phyloP scores from a whole-genome alignment of 2,329 filamentous ascomycete genomes.

The Colletotrichum falcatum region DNA sequence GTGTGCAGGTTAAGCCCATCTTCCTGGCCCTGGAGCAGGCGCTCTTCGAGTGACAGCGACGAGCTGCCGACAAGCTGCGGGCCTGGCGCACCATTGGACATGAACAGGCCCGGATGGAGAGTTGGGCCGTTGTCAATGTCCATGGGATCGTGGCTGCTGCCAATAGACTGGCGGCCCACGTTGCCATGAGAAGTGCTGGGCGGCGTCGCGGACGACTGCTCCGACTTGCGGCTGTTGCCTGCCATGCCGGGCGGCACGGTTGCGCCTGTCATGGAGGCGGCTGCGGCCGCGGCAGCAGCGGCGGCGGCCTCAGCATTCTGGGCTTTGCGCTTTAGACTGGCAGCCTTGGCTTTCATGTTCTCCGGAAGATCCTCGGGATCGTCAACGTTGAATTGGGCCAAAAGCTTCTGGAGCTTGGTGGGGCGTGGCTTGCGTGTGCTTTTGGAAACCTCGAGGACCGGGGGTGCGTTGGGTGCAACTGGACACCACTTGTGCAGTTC shows the following conservation, averaged over 20 bases:
- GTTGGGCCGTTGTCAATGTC: slow-evolving; percentile 52
- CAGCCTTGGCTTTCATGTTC: slow-evolving; percentile 82
- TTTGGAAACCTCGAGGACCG: slow-evolving; percentile 85
- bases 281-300: slow-evolving; percentile 48
- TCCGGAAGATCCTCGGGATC: slow-evolving; percentile 92
- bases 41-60: slow-evolving; percentile 61
- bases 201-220: slow-evolving; percentile 41
- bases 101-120: slow-evolving; percentile 59
- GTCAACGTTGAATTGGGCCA: slow-evolving; percentile 88
- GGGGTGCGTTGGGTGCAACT: slow-evolving; percentile 86
- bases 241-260: slow-evolving; percentile 28
- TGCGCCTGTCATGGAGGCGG: slow-evolving; percentile 30
- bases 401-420: slow-evolving; percentile 95
- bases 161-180: slow-evolving; percentile 27
- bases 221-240: slow-evolving; percentile 32
- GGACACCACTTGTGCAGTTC: slow-evolving; percentile 96
- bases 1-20: slow-evolving; percentile 59
- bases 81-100: slow-evolving; percentile 52
- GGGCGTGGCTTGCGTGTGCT: slow-evolving; percentile 96
- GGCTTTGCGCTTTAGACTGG: slow-evolving; percentile 78
- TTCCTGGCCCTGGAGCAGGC: slow-evolving; percentile 61
- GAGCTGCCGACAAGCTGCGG: slow-evolving; percentile 57
- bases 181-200: slow-evolving; percentile 45
- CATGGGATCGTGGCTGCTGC: slow-evolving; percentile 52
- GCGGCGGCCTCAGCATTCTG: slow-evolving; percentile 67